Percentiles rank a stretch among this genome's conserved stretches.
Conservation (phyloP, 2,329 filamentous ascomycete genomes). For the Trichoderma aggressivum region DNA sequence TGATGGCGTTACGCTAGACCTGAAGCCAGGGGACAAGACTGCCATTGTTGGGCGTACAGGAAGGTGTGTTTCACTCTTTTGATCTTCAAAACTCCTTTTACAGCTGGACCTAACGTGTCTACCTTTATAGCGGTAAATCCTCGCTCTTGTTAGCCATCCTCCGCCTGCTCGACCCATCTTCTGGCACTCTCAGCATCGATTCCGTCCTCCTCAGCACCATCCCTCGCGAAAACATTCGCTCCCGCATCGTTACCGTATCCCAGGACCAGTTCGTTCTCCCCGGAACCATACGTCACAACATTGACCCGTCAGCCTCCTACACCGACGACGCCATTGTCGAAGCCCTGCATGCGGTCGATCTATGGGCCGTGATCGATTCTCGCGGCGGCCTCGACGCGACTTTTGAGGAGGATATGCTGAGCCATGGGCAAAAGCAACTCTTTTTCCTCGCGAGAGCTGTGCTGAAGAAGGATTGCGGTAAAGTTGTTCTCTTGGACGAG, state of each 20-base stretch:
- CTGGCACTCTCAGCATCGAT: constrained; percentile 42
- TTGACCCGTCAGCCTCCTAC: constrained; percentile 38
- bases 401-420: constrained; percentile 36
- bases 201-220: constrained; percentile 39
- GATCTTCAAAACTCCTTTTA: too few species aligned
- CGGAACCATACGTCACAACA: constrained; percentile 45
- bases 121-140: constrained; percentile 45
- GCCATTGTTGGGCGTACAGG: constrained; percentile 9
- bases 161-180: constrained; percentile 43
- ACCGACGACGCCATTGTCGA: constrained; percentile 37
- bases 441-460: constrained; percentile 49
- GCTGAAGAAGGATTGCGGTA: constrained; percentile 35
- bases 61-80: constrained; percentile 23
- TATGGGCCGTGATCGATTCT: constrained; percentile 40
- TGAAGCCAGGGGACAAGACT: constrained; percentile 7
- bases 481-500: constrained; percentile 46
- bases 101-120: constrained; percentile 20
- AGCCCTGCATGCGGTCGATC: constrained; percentile 41
- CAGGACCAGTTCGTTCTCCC: constrained; percentile 50
- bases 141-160: constrained; percentile 48
- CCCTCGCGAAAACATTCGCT: constrained; percentile 42
- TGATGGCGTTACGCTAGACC: constrained; percentile 35
- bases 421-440: constrained; percentile 49
- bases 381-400: constrained; percentile 37
- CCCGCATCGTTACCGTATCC: constrained; percentile 44